These are phyloP conservation scores for Globisporangium okanoganense DNA, from an alignment of 352 stramenopile genomes.

Conservation along the genomic window DNA sequence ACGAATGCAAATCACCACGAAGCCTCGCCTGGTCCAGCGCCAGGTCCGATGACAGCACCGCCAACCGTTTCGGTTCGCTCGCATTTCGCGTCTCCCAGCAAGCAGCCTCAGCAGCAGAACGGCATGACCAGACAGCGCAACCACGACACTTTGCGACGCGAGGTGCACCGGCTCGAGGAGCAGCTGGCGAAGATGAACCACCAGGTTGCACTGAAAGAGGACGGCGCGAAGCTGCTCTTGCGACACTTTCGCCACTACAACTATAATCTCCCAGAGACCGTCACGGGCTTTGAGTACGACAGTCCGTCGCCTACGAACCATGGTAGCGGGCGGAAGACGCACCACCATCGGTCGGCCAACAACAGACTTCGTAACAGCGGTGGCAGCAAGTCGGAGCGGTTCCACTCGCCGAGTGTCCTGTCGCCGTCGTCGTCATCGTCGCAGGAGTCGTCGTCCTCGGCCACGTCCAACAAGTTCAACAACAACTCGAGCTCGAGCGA, in stretches of 20 bases:
- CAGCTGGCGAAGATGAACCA: slow-evolving; percentile 59
- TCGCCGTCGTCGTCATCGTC: slow-evolving; percentile 23
- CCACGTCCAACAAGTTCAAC: slow-evolving; percentile 11
- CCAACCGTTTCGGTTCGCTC: not conserved
- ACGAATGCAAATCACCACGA: not conserved
- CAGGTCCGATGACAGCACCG: slow-evolving; percentile 1
- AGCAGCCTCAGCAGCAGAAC: slow-evolving; percentile 13
- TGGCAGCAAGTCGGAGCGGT: slow-evolving; percentile 14
- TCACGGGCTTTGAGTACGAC: slow-evolving; percentile 44
- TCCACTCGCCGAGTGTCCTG: slow-evolving; percentile 15
- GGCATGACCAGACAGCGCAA: slow-evolving; percentile 8
- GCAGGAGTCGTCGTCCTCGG: slow-evolving; percentile 14
- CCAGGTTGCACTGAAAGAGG: slow-evolving; percentile 64
- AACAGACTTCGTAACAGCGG: slow-evolving; percentile 9
- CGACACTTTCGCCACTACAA: slow-evolving; percentile 76
- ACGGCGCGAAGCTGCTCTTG: slow-evolving; percentile 50
- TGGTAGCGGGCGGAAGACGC: slow-evolving; percentile 8
- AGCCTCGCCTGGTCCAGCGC: not conserved
- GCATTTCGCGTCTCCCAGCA: slow-evolving; percentile 5
- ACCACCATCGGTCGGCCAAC: slow-evolving; percentile 11
- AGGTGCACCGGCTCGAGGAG: slow-evolving; percentile 53
- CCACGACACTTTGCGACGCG: slow-evolving; percentile 51
- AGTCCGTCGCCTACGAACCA: slow-evolving; percentile 32
- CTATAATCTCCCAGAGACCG: slow-evolving; percentile 70
- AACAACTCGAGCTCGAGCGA: slow-evolving; percentile 9